phyloP scores from a whole-genome alignment of 352 stramenopile species.

The Globisporangium spiculum region DNA sequence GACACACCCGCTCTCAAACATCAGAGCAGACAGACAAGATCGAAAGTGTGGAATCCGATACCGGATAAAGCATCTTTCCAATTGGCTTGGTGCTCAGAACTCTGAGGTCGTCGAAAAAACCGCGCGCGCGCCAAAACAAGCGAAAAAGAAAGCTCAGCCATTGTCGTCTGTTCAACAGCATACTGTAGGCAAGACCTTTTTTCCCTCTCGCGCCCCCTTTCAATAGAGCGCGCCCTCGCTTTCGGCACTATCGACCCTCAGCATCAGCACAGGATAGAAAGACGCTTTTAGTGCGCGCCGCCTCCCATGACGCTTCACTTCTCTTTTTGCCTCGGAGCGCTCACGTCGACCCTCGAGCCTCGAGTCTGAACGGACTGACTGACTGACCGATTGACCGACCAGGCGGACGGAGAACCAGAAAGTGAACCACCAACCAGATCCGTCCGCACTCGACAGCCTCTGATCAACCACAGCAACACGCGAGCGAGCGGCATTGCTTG shows the following conservation, averaged over 20 bases:
- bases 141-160: background rate
- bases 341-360: background rate
- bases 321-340: conserved; percentile 13
- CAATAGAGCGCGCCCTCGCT: conserved; percentile 7
- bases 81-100: background rate
- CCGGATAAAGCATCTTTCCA: background rate
- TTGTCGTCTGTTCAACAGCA: background rate
- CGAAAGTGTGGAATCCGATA: background rate
- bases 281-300: conserved; percentile 1
- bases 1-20: too few relatives aligned
- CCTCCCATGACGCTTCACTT: conserved; percentile 19
- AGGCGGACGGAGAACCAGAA: background rate
- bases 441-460: background rate
- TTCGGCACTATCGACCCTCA: background rate
- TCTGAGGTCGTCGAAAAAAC: background rate
- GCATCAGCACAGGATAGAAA: background rate
- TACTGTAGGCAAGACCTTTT: background rate
- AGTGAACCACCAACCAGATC: background rate
- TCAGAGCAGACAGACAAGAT: background rate
- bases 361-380: background rate
- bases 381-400: too few relatives aligned
- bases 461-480: background rate
- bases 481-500: background rate
- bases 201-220: background rate
- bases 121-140: conserved; percentile 10